Conservation (phyloP, 805 yeast species). For the Kazachstania viticola region DNA sequence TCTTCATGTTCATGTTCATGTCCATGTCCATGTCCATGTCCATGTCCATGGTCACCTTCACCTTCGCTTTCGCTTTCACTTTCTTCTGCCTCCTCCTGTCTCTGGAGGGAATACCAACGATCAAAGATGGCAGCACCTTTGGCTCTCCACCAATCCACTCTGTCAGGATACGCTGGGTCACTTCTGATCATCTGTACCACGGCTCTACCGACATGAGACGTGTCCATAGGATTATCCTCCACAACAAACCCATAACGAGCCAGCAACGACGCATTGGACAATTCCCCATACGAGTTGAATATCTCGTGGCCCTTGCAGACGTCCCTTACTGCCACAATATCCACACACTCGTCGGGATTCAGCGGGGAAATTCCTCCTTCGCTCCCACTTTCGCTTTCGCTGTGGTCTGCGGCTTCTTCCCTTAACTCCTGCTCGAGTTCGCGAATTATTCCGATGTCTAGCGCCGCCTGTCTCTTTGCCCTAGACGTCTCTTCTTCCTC, state of each 20-base stretch:
- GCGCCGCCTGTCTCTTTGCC: constrained; percentile 3
- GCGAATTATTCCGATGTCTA: constrained; percentile 21
- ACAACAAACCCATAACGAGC: constrained; percentile 72
- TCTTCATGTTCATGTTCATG: constrained; percentile 10
- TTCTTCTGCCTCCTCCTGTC: constrained; percentile 7
- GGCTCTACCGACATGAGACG: constrained; percentile 40
- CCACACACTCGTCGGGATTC: constrained; percentile 49
- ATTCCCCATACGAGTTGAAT: constrained; percentile 74
- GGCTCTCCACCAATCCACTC: constrained; percentile 18
- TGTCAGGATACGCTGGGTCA: constrained; percentile 6
- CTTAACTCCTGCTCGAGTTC: constrained; percentile 18
- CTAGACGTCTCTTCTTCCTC: constrained; percentile 10
- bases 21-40: constrained; percentile 10
- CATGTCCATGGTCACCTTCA: constrained; percentile 8
- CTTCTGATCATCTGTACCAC: constrained; percentile 7
- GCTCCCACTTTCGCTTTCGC: constrained; percentile 5
- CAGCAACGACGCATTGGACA: constrained; percentile 51
- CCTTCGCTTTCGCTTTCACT: constrained; percentile 10
- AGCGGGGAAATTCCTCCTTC: constrained; percentile 14
- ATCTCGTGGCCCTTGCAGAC: constrained; percentile 47
- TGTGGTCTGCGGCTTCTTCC: constrained; percentile 6
- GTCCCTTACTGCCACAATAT: constrained; percentile 39
- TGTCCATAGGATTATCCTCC: constrained; percentile 41
- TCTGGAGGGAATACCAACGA: constrained; percentile 9
- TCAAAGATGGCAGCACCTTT: constrained; percentile 9